These are phyloP conservation scores for Climacium dendroides DNA, from an alignment of 225 moss, liverwort and hornwort genomes.

Conservation along the genomic window DNA sequence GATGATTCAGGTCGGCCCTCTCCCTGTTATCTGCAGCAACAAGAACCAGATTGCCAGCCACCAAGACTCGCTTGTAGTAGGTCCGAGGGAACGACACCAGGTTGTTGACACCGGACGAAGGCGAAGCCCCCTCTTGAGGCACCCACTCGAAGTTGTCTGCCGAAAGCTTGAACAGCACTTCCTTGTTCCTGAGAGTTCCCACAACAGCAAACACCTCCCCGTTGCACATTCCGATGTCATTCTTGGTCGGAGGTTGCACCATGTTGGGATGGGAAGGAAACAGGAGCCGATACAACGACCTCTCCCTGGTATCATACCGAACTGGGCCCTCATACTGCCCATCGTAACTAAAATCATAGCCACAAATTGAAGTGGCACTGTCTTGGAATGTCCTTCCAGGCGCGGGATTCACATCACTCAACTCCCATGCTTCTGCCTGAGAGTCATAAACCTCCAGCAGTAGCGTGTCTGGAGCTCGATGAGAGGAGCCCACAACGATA, in stretches of 20 bases:
- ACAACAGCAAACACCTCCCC: conserved; percentile 10
- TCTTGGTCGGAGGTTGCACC: conserved; percentile 17
- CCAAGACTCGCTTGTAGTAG: conserved; percentile 22
- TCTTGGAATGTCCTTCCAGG: conserved; percentile 13
- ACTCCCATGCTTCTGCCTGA: conserved; percentile 2
- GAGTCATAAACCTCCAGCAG: conserved; percentile 20
- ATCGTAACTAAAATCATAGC: conserved; percentile 19
- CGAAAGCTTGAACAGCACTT: conserved; percentile 8
- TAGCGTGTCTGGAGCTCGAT: background rate
- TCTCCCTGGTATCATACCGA: conserved; percentile 4
- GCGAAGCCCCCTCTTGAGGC: background rate
- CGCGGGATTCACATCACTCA: conserved; percentile 7
- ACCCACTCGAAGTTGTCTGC: conserved; percentile 6
- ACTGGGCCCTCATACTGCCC: conserved; percentile 19
- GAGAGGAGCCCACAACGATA: conserved; percentile 11
- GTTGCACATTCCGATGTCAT: conserved; percentile 11
- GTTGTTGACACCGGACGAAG: background rate
- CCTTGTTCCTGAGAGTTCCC: conserved; percentile 15
- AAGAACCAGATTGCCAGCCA: conserved; percentile 11
- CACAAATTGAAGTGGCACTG: background rate
- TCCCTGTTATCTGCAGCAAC: conserved; percentile 23
- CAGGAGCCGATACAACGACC: background rate
- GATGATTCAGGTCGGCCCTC: conserved; percentile 10
- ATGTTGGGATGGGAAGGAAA: conserved; percentile 21
- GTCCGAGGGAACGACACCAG: conserved; percentile 18